phyloP scores from a whole-genome alignment of 768 basidiomycete species.

The Trichaptum fuscoviolaceum region DNA sequence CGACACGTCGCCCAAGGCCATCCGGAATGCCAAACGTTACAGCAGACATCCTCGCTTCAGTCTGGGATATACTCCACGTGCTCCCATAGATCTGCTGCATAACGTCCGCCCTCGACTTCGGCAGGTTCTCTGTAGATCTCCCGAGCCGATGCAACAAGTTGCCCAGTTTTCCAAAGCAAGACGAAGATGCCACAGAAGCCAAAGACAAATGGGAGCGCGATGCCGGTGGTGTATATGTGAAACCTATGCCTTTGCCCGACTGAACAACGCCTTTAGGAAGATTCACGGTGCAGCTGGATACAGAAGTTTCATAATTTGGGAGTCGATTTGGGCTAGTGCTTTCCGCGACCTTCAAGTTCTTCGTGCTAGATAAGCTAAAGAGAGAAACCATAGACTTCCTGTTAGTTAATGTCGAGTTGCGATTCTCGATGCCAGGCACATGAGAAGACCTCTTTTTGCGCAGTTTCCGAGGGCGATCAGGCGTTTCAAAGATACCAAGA shows the following conservation, averaged over 20 bases:
- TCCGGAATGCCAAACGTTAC: slow-evolving; percentile 1
- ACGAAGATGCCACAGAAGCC: not conserved
- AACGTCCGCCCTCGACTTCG: not conserved
- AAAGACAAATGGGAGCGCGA: slow-evolving; percentile 3
- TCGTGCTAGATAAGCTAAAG: not conserved
- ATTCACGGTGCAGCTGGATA: not conserved
- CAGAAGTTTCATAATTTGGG: not conserved
- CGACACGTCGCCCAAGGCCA: not conserved
- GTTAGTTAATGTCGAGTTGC: not conserved
- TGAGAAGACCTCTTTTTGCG: slow-evolving; percentile 5
- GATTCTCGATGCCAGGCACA: not conserved
- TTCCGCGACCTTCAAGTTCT: not conserved
- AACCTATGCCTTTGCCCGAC: slow-evolving; percentile 3
- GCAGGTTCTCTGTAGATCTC: not conserved
- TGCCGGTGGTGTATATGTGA: slow-evolving; percentile 1
- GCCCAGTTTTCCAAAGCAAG: slow-evolving; percentile 2
- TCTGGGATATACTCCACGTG: slow-evolving; percentile 2
- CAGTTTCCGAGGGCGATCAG: not conserved
- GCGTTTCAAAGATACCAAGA: not conserved
- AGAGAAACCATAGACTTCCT: slow-evolving; percentile 3
- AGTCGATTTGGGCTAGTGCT: not conserved
- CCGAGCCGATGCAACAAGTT: not conserved
- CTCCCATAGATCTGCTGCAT: slow-evolving; percentile 2
- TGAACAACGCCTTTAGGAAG: slow-evolving; percentile 2
- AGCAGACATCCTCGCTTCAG: slow-evolving; percentile 1